Percentiles rank a stretch among this genome's conserved stretches.
These are phyloP conservation scores for Malus hybrid DNA, from an alignment of 331 rosid genomes.

Conservation along the genomic window DNA sequence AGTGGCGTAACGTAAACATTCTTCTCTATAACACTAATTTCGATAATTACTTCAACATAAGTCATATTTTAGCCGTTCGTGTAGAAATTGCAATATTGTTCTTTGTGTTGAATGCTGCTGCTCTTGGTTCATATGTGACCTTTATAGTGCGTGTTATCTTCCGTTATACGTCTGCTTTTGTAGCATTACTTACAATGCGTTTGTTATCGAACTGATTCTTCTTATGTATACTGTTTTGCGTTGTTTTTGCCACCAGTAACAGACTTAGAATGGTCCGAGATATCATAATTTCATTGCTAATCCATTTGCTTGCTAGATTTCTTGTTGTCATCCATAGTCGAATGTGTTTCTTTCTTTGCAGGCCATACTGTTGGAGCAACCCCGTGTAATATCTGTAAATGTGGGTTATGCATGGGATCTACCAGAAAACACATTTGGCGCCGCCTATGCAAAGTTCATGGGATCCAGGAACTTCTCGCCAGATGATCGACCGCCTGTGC, in stretches of 20 bases:
- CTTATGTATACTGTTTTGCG: background rate
- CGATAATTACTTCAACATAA: background rate
- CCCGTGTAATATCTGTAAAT: conserved; percentile 65
- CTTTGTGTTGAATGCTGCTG: background rate
- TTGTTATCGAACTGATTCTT: background rate
- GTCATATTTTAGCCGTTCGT: background rate
- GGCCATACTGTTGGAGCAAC: conserved; percentile 65
- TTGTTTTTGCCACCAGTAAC: background rate
- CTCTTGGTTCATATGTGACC: background rate
- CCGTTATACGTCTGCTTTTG: too few relatives aligned
- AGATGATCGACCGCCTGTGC: conserved; percentile 82
- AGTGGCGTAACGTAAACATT: background rate
- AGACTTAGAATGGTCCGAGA: background rate
- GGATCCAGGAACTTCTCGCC: conserved; percentile 94
- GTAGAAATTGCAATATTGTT: background rate
- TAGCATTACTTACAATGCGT: too few relatives aligned
- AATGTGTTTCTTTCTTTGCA: conserved; percentile 17
- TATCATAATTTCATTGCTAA: too few relatives aligned
- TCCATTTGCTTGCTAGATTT: background rate
- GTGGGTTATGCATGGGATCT: conserved; percentile 93
- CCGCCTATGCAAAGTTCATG: conserved; percentile 88
- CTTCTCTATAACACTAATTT: background rate
- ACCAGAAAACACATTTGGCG: conserved; percentile 74
- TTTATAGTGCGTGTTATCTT: too few relatives aligned
- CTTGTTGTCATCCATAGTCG: background rate